Base-by-base conservation (phyloP, 2,329 filamentous ascomycete genomes). In the Phyllosticta citribraziliensis region DNA sequence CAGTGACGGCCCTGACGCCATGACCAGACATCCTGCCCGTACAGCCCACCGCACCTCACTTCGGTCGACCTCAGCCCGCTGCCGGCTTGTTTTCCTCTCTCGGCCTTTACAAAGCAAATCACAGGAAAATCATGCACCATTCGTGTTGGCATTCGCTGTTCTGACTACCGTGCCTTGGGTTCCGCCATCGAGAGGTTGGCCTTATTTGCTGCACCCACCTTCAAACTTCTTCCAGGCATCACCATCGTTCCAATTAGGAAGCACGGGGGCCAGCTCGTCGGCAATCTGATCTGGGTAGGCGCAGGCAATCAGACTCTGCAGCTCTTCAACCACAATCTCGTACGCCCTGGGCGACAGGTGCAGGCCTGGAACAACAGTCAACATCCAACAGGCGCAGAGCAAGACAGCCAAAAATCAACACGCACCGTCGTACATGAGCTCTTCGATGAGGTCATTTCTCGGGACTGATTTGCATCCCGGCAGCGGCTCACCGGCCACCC, bases 271-370 rank as follows among this genome's bases (percentile, higher is more conserved):
- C 24, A 85, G 69, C 8, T 74, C 74, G 51, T 80, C 79, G 1
- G 83, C 82, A 27, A 73, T 68, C 63, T 83, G 76, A 58, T 85
- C 82, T 1, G 84, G 83, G 74, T 80, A 83, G 27, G 76, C 72
- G 55, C 73, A 66, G 53, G 69, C 67, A 63, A 87, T 81, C 10
- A 79, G 66, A 57, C 78, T 75, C 71, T 82, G 78, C 40, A 85
- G 64, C 65, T 82, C 79, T 5, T 79, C 72, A 64, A 77, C 84
- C 40, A 86, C 72, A 19, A 86, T 70, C 33, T 78, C 70, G 66
- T 87, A 87, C 3, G 81, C 84, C 27, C 73, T 72, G 0, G 80
- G 74, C 25, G 77, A 80, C 64, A 87, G 78, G 71, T 88, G 85
- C 55, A 87, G 72, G 5, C 82, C 80, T 80, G 58, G n/a, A 47